Base-by-base conservation (phyloP, 148 eudicot species). In the Nepenthes mirabilis region DNA sequence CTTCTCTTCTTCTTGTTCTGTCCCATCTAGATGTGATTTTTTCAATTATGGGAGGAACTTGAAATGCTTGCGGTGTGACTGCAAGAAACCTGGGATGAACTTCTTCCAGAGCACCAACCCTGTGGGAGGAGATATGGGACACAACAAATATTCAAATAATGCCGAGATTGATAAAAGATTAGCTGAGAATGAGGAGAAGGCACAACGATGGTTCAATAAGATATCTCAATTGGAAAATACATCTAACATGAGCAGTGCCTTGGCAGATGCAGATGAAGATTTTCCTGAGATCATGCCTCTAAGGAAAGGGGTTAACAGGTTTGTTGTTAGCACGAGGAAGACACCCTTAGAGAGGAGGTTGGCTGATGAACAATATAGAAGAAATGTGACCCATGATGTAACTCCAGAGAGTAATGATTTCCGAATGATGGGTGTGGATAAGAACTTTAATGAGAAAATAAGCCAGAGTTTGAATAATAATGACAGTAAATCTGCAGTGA, bases 31-130 rank as follows among this genome's bases (percentile, higher is more conserved):
- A 64, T 91, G 97, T 69, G 68, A 78, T 68, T 91, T 88, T 79
- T 78, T 60, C 48, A 91, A 91, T 65, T 81, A 83, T 64, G 80
- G 93, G 64, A 78, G 80, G 57, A 85, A 88, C 71, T 14, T 36
- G 8, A 72, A 69, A 12, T 91, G 97, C 73, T 61, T 91, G 72
- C 79, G 86, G 74, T 91, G 97, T 47, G 90, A 88, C 66, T 83
- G 93, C 81, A 80, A 79, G 54, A 74, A 82, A 60, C 84, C 95
- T 13, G 74, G 63, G 14, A 74, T 54, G 43, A 12, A 49, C 11
- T 49, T 12, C 52, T 49, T 49, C 6, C 12, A 6, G 52, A 49
- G 52, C 14, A 55, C 65, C 34, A 53, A 59, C 47, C 64, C 64
- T 14, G 49, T 53, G 55, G 48, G 72, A 11, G 68, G 60, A 23